Evolutionary conservation across 345 rosid species (phyloP), one percentile per base, ranked within the genome.

Genomic region (Eucalyptus sp.): DNA sequence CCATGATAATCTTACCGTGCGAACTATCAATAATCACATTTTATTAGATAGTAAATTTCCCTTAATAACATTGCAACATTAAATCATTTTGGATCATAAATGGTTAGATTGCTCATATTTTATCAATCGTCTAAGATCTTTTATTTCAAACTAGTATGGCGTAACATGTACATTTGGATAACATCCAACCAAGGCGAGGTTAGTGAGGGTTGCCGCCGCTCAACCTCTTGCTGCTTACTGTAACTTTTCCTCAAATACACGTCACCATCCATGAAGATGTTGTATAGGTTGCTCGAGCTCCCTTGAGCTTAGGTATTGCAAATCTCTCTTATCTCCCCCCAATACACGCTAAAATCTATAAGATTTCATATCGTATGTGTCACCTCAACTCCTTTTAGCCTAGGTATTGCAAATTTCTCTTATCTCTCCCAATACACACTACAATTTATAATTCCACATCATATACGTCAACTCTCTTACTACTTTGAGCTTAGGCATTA

Each of bases 371-470:
- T 62, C 3, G 1, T 29, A 27, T 62, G 31, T 13, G 16, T 62
- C 31, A 3, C 15, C 8, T 13, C 15, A 13, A 27, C 16, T 27
- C 16, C 33, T 3, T 3, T 62, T 0, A 62, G 4, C 1, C 0
- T 5, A 29, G 16, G 33, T 1, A 29, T 62, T 13, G 68, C 68
- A 27, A 62, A 62, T 62, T 5, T 62, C 8, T 62, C 16, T 29
- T n/a, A 56, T 4, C 13, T 56, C 62, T 52, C 58, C 10, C 58
- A 60, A 60, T 60, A 5, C 31, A 60, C 15, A 12, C 66, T 25
- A 25, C 66, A 60, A 60, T 60, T 15, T 27, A 60, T 60, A 25
- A 60, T 60, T 58, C 5, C 7, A 25, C 25, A 60, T 60, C 12
- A 27, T 25, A 5, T 11, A 27, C 2, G 3, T 60, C n/a, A 27